A percentile compares a stretch with the other conserved stretches of the same genome.
Evolutionary conservation across 176 grass and related monocot species (phyloP).

Genomic region (Eleusine indica): DNA sequence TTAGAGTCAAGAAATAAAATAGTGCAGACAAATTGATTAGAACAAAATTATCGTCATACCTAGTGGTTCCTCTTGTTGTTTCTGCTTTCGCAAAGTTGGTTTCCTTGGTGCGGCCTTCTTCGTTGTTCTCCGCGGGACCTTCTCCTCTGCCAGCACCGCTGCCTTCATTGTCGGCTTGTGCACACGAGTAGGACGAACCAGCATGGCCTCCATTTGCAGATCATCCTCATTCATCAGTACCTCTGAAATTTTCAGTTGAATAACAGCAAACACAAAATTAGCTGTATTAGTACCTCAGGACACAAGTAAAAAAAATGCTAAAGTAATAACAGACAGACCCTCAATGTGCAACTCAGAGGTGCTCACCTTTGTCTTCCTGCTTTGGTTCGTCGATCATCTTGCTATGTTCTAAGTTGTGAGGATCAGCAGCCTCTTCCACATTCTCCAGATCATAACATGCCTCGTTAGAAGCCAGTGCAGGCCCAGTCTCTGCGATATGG

Average conservation of each 20-base stretch:
- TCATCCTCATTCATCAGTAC: too few relatives aligned
- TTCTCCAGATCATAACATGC: not conserved
- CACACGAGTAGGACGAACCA: constrained; percentile 25
- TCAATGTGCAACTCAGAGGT: too few relatives aligned
- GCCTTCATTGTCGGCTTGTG: constrained; percentile 22
- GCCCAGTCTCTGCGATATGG: not conserved
- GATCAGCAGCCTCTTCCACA: not conserved
- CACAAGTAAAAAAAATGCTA: too few relatives aligned
- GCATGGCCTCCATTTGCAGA: not conserved
- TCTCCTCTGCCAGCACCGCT: not conserved
- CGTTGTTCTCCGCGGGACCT: constrained; percentile 4
- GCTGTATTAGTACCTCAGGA: too few relatives aligned
- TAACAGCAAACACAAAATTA: too few relatives aligned
- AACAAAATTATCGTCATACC: constrained; percentile 11
- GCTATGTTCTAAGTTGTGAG: not conserved
- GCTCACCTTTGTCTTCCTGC: constrained; percentile 35
- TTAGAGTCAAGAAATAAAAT: not conserved
- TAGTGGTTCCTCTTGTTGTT: constrained; percentile 2
- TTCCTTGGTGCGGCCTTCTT: not conserved
- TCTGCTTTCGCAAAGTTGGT: constrained; percentile 3
- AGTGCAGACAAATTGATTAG: not conserved
- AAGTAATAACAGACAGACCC: too few relatives aligned
- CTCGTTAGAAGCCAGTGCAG: not conserved
- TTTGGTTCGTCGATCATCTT: not conserved
- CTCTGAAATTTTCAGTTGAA: too few relatives aligned